Evolutionary conservation across 257 asterid genomes (phyloP), one percentile per base, ranked within the genome.

Genomic region (Anisodus acutangulus): DNA sequence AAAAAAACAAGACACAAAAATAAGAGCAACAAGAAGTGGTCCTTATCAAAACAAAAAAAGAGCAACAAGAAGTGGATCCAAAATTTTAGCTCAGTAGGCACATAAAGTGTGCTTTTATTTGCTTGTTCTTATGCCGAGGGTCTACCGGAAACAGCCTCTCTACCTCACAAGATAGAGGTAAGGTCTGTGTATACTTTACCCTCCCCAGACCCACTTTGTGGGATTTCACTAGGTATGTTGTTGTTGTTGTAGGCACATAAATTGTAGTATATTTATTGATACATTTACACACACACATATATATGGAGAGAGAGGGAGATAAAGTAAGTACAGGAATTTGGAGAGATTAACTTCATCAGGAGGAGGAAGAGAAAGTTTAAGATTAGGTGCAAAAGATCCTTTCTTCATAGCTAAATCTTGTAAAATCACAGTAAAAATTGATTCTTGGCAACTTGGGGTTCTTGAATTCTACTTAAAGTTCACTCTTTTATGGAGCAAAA

Each of bases 301-400:
- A 55, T 6, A 64, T 1, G 59, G 1, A 16, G 3, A 85, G 79
- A 83, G 79, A 83, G 45, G 81, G 37, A 47, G 35, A 45, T 31
- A 83, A 64, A 5, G 55, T 37, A 59, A 60, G 17, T 94, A 97
- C 99, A 97, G 90, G 95, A 95, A 97, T 86, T 92, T 92, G 88
- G 98, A 90, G 86, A 97, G 87, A 78, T 89, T 80, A 60, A 59
- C 92, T 88, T 97, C 98, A 87, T 97, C 99, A 17, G 97, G 89
- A 59, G 97, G 93, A 87, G 99, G 98, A 15, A 95, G 89, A 83
- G 95, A 86, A n/a, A 97, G 98, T 93, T 92, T 93, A 84, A 96
- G 92, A n/a, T 88, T 93, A n/a, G 94, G 88, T 31, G 93, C 98
- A 51, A 95, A 86, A 67, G 87, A 86, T 83, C 98, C 98, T 90